phyloP scores from a whole-genome alignment of 2,329 filamentous ascomycete species.

The Verticillium alfalfae region DNA sequence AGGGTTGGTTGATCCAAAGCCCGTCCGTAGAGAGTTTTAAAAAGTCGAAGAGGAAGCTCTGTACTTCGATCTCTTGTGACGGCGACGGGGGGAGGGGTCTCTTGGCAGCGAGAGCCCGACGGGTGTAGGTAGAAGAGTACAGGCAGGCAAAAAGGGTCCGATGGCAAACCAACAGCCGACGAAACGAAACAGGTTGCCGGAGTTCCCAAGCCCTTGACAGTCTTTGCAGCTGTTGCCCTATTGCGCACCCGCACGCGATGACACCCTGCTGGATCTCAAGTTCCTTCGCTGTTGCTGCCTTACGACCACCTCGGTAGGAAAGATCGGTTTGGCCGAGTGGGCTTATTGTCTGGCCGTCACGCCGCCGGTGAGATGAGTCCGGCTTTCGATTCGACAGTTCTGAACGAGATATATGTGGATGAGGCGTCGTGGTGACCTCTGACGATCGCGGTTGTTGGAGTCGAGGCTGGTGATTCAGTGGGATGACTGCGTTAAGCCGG shows the following conservation, averaged over 20 bases:
- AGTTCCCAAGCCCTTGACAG: conserved; percentile 6
- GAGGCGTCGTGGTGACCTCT: background rate
- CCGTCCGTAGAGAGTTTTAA: conserved; percentile 15
- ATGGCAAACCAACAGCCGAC: conserved; percentile 2
- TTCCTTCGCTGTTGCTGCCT: background rate
- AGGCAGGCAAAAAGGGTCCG: background rate
- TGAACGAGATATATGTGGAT: background rate
- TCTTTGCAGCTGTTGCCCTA: background rate
- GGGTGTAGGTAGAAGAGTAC: background rate
- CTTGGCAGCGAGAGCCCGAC: background rate
- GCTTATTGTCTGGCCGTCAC: background rate
- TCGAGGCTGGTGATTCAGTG: background rate
- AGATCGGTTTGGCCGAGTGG: background rate
- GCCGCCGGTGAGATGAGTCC: background rate
- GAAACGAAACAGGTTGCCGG: conserved; percentile 10
- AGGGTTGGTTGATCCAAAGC: background rate
- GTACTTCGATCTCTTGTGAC: conserved; percentile 39
- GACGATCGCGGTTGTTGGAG: background rate
- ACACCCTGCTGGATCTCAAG: background rate
- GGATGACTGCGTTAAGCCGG: background rate
- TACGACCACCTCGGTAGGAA: background rate
- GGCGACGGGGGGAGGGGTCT: background rate
- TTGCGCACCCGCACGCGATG: background rate
- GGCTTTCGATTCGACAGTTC: background rate
- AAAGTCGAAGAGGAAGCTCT: conserved; percentile 57